Conservation (phyloP, 2,329 filamentous ascomycete species). For the Fusarium acutatum region DNA sequence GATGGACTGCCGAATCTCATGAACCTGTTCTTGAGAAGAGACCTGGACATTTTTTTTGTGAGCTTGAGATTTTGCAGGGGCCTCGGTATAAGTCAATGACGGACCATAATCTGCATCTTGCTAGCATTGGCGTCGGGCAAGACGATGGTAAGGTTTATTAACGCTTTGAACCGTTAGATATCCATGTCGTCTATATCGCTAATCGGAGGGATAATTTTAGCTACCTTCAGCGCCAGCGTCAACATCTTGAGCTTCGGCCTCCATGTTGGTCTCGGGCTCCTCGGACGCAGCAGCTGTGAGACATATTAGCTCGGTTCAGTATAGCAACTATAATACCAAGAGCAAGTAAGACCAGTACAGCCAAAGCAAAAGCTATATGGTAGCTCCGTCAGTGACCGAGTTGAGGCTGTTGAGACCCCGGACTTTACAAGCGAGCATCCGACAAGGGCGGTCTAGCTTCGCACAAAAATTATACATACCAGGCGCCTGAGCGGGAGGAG, state of each 20-base stretch:
- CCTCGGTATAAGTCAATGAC: conserved; percentile 41
- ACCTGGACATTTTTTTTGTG: conserved; percentile 62
- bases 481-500: conserved; percentile 40
- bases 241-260: conserved; percentile 39
- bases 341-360: background rate
- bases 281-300: conserved; percentile 32
- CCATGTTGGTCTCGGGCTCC: conserved; percentile 39
- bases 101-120: conserved; percentile 86
- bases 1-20: conserved; percentile 95
- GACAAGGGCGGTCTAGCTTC: conserved; percentile 33
- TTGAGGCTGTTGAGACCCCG: conserved; percentile 10
- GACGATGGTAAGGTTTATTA: conserved; percentile 75
- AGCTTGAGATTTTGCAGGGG: conserved; percentile 14
- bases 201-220: conserved; percentile 2
- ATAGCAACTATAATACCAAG: background rate
- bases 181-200: conserved; percentile 3
- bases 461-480: conserved; percentile 36
- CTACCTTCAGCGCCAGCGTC: conserved; percentile 48
- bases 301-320: conserved; percentile 10
- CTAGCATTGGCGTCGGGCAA: conserved; percentile 78
- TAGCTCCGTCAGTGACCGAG: conserved; percentile 7
- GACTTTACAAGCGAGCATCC: conserved; percentile 22
- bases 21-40: conserved; percentile 92
- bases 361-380: background rate
- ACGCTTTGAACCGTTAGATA: conserved; percentile 48